Percentiles rank a stretch among this genome's conserved stretches.
Conservation (phyloP, 2,329 filamentous ascomycete genomes). For the Scedosporium minutisporum region DNA sequence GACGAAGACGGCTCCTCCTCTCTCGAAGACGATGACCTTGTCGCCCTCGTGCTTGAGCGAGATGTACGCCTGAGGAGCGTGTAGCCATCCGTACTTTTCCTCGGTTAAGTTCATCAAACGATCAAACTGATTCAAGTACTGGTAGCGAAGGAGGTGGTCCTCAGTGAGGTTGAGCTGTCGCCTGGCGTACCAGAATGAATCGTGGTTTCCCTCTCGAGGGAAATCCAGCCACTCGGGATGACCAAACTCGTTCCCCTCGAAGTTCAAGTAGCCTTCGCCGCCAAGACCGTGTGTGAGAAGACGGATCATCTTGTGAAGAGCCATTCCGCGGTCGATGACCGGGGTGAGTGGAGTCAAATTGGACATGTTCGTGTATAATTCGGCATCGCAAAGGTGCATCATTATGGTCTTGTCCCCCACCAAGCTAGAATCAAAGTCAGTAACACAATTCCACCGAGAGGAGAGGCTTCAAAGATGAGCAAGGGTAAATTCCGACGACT, state of each 20-base stretch:
- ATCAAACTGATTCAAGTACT: slow-evolving; percentile 90
- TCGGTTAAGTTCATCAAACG: slow-evolving; percentile 81
- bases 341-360: slow-evolving; percentile 72
- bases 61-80: slow-evolving; percentile 77
- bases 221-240: slow-evolving; percentile 99
- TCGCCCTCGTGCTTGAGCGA: slow-evolving; percentile 88
- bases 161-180: slow-evolving; percentile 90
- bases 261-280: slow-evolving; percentile 96
- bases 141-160: slow-evolving; percentile 75
- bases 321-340: slow-evolving; percentile 81
- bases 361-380: slow-evolving; percentile 98
- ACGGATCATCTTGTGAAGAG: slow-evolving; percentile 95
- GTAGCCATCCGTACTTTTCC: slow-evolving; percentile 84
- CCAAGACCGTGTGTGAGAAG: slow-evolving; percentile 84
- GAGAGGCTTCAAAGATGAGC: slow-evolving; percentile 3
- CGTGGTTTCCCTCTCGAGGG: slow-evolving; percentile 82
- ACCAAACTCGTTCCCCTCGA: slow-evolving; percentile 97
- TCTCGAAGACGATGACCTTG: slow-evolving; percentile 93
- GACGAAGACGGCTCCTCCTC: slow-evolving; percentile 79
- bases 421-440: slow-evolving; percentile 44
- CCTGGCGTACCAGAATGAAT: slow-evolving; percentile 90
- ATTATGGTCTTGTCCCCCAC: slow-evolving; percentile 95
- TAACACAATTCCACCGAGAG: background rate
- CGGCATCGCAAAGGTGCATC: slow-evolving; percentile 96
- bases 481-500: slow-evolving; percentile 26